Base-by-base conservation (phyloP, 2,329 filamentous ascomycete species). In the Diaporthe batatas region DNA sequence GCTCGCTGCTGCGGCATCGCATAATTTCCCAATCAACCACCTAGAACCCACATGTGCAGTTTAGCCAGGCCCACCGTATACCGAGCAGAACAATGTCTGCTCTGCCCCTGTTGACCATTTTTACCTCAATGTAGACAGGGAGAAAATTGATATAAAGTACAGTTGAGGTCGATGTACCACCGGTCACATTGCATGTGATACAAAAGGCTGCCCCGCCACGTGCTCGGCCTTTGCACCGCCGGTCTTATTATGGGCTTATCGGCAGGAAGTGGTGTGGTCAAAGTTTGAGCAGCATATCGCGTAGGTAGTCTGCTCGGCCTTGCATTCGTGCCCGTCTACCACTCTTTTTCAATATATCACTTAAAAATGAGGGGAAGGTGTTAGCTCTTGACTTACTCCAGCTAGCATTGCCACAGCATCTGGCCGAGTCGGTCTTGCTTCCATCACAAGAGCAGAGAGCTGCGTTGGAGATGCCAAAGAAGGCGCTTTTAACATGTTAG, bases 391-490 rank as follows among this genome's bases (percentile, higher is more conserved):
- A 34, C 59, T n/a, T 16, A 64, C 59, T 49, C 59, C 59, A 64
- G 4, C 59, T 42, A 6, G 59, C 32, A 3, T 49, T 49, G 59
- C 49, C 42, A n/a, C 59, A 64, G 11, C 59, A 64, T 12, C 18
- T 64, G 59, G 42, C 59, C 18, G 59, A 64, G 47, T 47, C 59
- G 42, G 42, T 32, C 18, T 47, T 64, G 25, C 59, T 64, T 23
- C 42, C 25, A 18, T 64, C 59, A 25, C 59, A 64, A 32, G 59
- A 49, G 59, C 59, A 64, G 25, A 64, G 59, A 21, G 42, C 59
- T 49, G 59, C 59, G 29, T 44, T 64, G 25, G 59, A 64, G 25
- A 49, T 23, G 59, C 59, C 59, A 49, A 64, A 64, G 3, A 64
- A 49, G 25, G 59, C 59, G 42, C 59, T 64, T 16, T 21, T 49